Evolutionary conservation across 495 filamentous ascomycete genomes (phyloP).

Genomic region (Extremus antarcticus): DNA sequence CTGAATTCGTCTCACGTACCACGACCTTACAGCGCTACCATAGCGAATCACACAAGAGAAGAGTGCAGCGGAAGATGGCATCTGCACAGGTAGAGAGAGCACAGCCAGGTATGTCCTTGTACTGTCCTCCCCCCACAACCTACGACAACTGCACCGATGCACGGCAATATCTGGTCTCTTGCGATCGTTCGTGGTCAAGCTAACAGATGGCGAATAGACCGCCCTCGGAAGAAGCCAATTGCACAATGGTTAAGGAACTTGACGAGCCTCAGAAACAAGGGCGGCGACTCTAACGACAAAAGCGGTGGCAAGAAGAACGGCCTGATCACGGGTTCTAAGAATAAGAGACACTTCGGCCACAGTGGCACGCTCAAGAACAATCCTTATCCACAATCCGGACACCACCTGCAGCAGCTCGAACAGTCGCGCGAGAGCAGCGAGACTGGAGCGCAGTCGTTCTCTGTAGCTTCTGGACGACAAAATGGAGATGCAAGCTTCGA

Average conservation of each 20-base stretch:
- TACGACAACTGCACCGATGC: background rate
- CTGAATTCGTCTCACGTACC: too few relatives aligned
- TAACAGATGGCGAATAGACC: constrained; percentile 24
- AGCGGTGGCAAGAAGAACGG: constrained; percentile 25
- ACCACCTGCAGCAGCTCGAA: constrained; percentile 34
- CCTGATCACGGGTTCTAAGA: constrained; percentile 29
- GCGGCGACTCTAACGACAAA: constrained; percentile 5
- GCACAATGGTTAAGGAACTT: constrained; percentile 91
- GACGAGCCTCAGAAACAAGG: constrained; percentile 58
- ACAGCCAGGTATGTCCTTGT: background rate
- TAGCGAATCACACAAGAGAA: background rate
- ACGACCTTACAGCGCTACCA: background rate
- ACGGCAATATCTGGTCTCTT: background rate
- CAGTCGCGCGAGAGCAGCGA: constrained; percentile 30
- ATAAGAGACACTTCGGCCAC: constrained; percentile 43
- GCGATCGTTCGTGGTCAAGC: background rate
- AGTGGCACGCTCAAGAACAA: constrained; percentile 57
- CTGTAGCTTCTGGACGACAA: background rate
- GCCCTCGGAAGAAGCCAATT: constrained; percentile 74
- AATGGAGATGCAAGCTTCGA: constrained; percentile 22
- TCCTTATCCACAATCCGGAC: constrained; percentile 65
- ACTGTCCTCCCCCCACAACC: too few relatives aligned
- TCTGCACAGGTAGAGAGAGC: background rate
- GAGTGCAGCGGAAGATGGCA: background rate
- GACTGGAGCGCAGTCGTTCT: constrained; percentile 48